A percentile compares a stretch with the other conserved stretches of the same genome.
Evolutionary conservation across 495 filamentous ascomycete species (phyloP).

Genomic region (Aspergillus saccharolyticus): DNA sequence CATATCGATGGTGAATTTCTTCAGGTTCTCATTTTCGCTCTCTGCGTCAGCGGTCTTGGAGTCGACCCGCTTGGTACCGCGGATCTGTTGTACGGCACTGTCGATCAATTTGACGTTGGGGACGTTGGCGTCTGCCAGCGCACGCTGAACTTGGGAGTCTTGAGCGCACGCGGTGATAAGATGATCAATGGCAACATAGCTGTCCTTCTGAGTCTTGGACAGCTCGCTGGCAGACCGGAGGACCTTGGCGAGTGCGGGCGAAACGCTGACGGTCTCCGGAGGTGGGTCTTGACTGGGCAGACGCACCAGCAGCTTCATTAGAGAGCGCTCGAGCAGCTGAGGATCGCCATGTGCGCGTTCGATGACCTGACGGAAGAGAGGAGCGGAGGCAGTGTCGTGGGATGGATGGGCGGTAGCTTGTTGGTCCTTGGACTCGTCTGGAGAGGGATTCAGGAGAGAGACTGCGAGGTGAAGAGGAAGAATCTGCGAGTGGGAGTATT

Average conservation of each 20-base stretch:
- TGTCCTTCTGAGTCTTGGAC: slow-evolving; percentile 93
- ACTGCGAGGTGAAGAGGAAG: slow-evolving; percentile 84
- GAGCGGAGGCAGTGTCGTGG: slow-evolving; percentile 49
- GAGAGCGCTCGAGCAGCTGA: slow-evolving; percentile 75
- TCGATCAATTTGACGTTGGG: slow-evolving; percentile 88
- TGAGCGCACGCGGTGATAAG: slow-evolving; percentile 79
- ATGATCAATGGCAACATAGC: slow-evolving; percentile 89
- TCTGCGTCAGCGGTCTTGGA: slow-evolving; percentile 91
- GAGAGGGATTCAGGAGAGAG: slow-evolving; percentile 76
- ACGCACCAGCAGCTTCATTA: slow-evolving; percentile 88
- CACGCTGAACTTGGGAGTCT: slow-evolving; percentile 65
- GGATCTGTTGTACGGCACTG: slow-evolving; percentile 79
- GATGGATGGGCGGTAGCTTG: slow-evolving; percentile 58
- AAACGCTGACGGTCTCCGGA: slow-evolving; percentile 75
- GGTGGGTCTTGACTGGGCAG: slow-evolving; percentile 92
- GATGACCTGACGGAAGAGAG: slow-evolving; percentile 88
- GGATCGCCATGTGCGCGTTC: slow-evolving; percentile 91
- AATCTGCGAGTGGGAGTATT: slow-evolving; percentile 87
- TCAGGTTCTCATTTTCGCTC: slow-evolving; percentile 84
- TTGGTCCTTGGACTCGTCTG: slow-evolving; percentile 71
- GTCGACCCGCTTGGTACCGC: slow-evolving; percentile 86
- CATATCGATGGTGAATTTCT: slow-evolving; percentile 98
- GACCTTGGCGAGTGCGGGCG: slow-evolving; percentile 74
- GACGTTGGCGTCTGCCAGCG: slow-evolving; percentile 80
- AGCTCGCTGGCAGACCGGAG: slow-evolving; percentile 81